Percentiles rank a stretch among this genome's conserved stretches.
phyloP scores from a whole-genome alignment of 1,284 basidiomycete genomes.

The Apiotrichum porosum region DNA sequence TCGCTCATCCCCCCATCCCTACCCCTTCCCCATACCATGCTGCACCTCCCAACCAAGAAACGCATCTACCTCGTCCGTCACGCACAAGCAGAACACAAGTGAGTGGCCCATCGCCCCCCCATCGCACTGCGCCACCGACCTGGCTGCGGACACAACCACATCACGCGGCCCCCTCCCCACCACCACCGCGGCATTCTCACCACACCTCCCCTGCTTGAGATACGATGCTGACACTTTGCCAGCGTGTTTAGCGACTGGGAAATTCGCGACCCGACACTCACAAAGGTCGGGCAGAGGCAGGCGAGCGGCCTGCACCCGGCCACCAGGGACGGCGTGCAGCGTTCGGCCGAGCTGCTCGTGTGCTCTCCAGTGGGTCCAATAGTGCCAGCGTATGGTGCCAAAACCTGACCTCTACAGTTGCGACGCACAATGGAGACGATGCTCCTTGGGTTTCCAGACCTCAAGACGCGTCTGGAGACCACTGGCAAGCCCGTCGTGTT shows the following conservation, averaged over 20 bases:
- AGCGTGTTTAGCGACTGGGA: slow-evolving; percentile 44
- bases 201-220: not conserved
- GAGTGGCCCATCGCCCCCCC: slow-evolving; percentile 16
- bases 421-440: slow-evolving; percentile 47
- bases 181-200: not conserved
- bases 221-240: slow-evolving; percentile 11
- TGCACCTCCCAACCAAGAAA: slow-evolving; percentile 19
- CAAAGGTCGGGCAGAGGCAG: slow-evolving; percentile 42
- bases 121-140: no score
- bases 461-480: slow-evolving; percentile 32
- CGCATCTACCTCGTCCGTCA: slow-evolving; percentile 45
- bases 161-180: not conserved
- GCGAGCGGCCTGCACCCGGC: slow-evolving; percentile 30
- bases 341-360: slow-evolving; percentile 42
- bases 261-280: slow-evolving; percentile 45
- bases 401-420: slow-evolving; percentile 22
- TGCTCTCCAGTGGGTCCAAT: slow-evolving; percentile 37
- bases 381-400: not conserved
- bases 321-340: slow-evolving; percentile 36
- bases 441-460: slow-evolving; percentile 37
- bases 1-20: not conserved
- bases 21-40: not conserved
- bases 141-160: not conserved
- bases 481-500: slow-evolving; percentile 40
- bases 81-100: slow-evolving; percentile 48